A percentile compares a stretch with the other conserved stretches of the same genome.
Evolutionary conservation across 306 rosid genomes (phyloP).

Genomic region (Castanea crenata): DNA sequence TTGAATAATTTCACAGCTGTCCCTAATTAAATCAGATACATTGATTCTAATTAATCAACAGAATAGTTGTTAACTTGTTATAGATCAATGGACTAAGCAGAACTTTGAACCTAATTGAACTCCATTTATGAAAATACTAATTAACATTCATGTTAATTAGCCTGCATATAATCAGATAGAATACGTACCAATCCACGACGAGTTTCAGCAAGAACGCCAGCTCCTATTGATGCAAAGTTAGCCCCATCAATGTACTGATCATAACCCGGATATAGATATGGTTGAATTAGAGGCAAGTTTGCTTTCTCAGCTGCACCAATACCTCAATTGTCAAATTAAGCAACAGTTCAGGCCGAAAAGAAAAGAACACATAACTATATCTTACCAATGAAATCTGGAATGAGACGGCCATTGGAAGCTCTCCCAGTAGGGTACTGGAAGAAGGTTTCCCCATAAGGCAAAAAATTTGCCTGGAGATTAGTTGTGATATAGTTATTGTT

Average conservation of each 20-base stretch:
- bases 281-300: background rate
- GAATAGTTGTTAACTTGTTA: too few species aligned
- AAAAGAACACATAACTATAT: background rate
- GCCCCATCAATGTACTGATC: conserved; percentile 2
- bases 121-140: too few species aligned
- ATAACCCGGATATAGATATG: background rate
- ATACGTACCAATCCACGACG: background rate
- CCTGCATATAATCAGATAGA: background rate
- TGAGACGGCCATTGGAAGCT: background rate
- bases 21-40: too few species aligned
- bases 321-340: background rate
- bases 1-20: too few species aligned
- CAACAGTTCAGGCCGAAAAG: background rate
- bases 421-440: background rate
- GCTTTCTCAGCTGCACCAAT: background rate
- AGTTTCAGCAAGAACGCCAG: background rate
- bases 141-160: too few species aligned
- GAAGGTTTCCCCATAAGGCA: background rate
- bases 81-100: too few species aligned
- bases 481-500: background rate
- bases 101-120: too few species aligned
- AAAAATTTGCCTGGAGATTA: background rate
- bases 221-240: conserved; percentile 53
- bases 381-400: conserved; percentile 49
- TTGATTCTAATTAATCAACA: too few species aligned